Conservation (phyloP, 345 rosid species). For the Citrus inodora region DNA sequence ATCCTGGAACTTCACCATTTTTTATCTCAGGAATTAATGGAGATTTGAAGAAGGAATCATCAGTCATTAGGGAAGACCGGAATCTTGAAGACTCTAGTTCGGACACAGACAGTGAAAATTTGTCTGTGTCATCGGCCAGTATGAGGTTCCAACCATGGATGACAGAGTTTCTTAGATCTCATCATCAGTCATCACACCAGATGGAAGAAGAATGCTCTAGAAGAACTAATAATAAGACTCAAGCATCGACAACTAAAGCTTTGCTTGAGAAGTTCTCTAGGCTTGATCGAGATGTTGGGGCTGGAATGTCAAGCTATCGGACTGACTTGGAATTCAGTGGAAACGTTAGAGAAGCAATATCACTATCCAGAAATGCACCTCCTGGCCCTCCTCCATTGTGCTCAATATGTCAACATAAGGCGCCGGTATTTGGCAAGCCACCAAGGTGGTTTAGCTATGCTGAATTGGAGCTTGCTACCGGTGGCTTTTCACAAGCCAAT, state of each 20-base stretch:
- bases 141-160: slow-evolving; percentile 89
- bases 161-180: slow-evolving; percentile 53
- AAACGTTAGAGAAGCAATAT: slow-evolving; percentile 79
- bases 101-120: slow-evolving; percentile 73
- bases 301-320: slow-evolving; percentile 48
- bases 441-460: slow-evolving; percentile 94
- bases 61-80: slow-evolving; percentile 50
- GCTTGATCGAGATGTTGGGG: slow-evolving; percentile 54
- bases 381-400: slow-evolving; percentile 96
- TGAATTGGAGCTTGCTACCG: slow-evolving; percentile 96
- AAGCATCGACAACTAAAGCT: slow-evolving; percentile 48
- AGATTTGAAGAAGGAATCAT: slow-evolving; percentile 63
- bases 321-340: slow-evolving; percentile 63
- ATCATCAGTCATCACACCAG: slow-evolving; percentile 44
- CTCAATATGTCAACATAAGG: slow-evolving; percentile 96
- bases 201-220: slow-evolving; percentile 49
- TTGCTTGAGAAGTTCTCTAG: slow-evolving; percentile 66
- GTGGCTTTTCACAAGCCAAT: slow-evolving; percentile 95
- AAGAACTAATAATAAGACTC: slow-evolving; percentile 41
- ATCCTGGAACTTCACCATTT: slow-evolving; percentile 90
- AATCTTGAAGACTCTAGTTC: slow-evolving; percentile 63
- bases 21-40: slow-evolving; percentile 53
- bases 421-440: slow-evolving; percentile 95
- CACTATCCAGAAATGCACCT: slow-evolving; percentile 77
- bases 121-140: slow-evolving; percentile 74